Evolutionary conservation across 495 filamentous ascomycete species (phyloP).

Genomic region (Cetradonia linearis): DNA sequence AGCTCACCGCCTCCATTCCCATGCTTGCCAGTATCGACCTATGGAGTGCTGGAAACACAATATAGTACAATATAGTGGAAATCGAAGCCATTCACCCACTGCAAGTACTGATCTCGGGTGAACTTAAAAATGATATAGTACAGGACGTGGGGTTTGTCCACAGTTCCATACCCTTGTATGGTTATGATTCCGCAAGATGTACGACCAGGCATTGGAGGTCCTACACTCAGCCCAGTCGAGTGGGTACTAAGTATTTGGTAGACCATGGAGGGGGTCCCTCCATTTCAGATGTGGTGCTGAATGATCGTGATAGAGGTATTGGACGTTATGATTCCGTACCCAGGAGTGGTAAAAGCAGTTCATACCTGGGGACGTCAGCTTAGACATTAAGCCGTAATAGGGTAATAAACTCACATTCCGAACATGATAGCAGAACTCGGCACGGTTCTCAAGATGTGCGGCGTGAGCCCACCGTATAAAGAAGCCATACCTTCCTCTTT

Average conservation of each 20-base stretch:
- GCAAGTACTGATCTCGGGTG: not conserved
- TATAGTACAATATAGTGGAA: not conserved
- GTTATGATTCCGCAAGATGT: not conserved
- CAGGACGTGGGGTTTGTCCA: not conserved
- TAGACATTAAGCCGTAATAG: not conserved
- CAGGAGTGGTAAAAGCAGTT: conserved; percentile 53
- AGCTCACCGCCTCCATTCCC: not conserved
- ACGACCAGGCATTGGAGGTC: not conserved
- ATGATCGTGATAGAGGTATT: not conserved
- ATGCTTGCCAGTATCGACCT: not conserved
- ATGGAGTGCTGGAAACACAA: not conserved
- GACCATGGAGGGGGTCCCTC: not conserved
- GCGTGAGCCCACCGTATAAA: conserved; percentile 49
- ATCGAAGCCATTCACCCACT: not conserved
- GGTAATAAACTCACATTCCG: conserved; percentile 49
- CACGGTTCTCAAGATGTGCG: conserved; percentile 52
- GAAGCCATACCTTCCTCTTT: conserved; percentile 47
- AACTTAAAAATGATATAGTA: not conserved
- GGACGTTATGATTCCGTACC: conserved; percentile 22
- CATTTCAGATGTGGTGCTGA: not conserved
- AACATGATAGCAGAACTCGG: conserved; percentile 92
- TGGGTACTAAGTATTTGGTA: not conserved
- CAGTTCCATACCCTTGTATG: not conserved
- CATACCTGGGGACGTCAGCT: conserved; percentile 37
- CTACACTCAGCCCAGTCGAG: not conserved